Conservation (phyloP, 345 rosid genomes). For the Salix koriyanagi region DNA sequence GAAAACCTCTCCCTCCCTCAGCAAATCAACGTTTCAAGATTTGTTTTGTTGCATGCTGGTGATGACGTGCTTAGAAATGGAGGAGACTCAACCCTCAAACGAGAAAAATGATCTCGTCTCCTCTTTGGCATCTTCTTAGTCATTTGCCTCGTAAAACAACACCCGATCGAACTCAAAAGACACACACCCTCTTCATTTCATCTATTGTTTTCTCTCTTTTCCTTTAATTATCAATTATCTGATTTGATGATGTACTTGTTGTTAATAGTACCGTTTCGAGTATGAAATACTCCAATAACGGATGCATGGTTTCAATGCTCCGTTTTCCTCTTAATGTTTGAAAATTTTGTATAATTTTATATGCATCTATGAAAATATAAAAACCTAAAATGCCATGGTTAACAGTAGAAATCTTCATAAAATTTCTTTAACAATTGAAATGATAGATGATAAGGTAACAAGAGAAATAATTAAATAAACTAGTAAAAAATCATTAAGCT, state of each 20-base stretch:
- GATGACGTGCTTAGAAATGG: slow-evolving; percentile 13
- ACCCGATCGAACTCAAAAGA: not conserved
- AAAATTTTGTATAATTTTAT: too few relatives aligned
- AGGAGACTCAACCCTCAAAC: slow-evolving; percentile 11
- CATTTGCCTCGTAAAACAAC: slow-evolving; percentile 2
- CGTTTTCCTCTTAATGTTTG: not conserved
- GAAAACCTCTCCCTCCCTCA: not conserved
- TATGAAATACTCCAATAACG: not conserved
- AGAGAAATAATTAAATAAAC: too few relatives aligned
- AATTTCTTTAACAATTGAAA: too few relatives aligned
- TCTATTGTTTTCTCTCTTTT: not conserved
- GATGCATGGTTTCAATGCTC: not conserved
- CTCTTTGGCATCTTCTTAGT: slow-evolving; percentile 22
- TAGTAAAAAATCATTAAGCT: too few relatives aligned
- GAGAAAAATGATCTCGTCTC: slow-evolving; percentile 23
- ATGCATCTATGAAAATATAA: not conserved
- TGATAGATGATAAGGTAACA: too few relatives aligned
- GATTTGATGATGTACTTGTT: not conserved
- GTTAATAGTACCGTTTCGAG: not conserved
- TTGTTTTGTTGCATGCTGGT: slow-evolving; percentile 7
- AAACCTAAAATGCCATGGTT: too few relatives aligned
- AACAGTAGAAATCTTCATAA: too few relatives aligned
- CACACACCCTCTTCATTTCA: slow-evolving; percentile 21
- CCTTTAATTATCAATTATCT: not conserved
- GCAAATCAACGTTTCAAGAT: not conserved